Evolutionary conservation across 2,329 filamentous ascomycete genomes (phyloP), one percentile per base, ranked within the genome.

Genomic region (Hymenoscyphus scutula): DNA sequence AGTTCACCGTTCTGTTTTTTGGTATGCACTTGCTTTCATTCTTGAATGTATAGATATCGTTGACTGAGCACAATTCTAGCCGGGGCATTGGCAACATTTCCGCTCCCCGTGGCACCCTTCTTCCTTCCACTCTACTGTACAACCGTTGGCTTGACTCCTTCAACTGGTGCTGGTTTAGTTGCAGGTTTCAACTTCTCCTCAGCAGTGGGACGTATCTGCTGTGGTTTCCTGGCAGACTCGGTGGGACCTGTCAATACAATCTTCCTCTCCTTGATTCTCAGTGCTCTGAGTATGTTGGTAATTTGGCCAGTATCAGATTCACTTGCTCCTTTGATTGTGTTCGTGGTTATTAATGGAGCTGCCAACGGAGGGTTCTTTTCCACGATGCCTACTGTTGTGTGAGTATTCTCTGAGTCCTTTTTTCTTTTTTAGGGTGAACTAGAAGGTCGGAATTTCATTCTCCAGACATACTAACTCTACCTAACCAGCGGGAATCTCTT

Each of bases 351-450:
- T 25, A 88, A 87, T 65, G 86, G 86, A 0, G 74, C 80, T 41
- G 79, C 82, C 5, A 88, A 87, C 67, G 86, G 86, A 0, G 84
- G 82, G 0, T 88, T 88, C 75, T 88, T 89, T 69, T 81, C 82
- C 1, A 82, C 82, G 0, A 86, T 88, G 78, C 86, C 86, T 0
- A 87, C 85, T 0, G 84, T 85, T 1, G 82, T 88, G n/a, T n/a
- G n/a, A n/a, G n/a, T n/a, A n/a, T n/a, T n/a, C n/a, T n/a, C n/a
- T n/a, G n/a, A n/a, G n/a, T n/a, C n/a, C n/a, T n/a, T n/a, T n/a
- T n/a, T n/a, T n/a, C n/a, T n/a, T n/a, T n/a, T n/a, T n/a, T n/a
- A n/a, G n/a, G n/a, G n/a, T n/a, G n/a, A n/a, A n/a, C n/a, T n/a
- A n/a, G n/a, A n/a, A n/a, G n/a, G n/a, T n/a, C n/a, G n/a, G n/a